phyloP scores from a whole-genome alignment of 371 early-diverging fungal genomes.

The Basidiobolus meristosporus region DNA sequence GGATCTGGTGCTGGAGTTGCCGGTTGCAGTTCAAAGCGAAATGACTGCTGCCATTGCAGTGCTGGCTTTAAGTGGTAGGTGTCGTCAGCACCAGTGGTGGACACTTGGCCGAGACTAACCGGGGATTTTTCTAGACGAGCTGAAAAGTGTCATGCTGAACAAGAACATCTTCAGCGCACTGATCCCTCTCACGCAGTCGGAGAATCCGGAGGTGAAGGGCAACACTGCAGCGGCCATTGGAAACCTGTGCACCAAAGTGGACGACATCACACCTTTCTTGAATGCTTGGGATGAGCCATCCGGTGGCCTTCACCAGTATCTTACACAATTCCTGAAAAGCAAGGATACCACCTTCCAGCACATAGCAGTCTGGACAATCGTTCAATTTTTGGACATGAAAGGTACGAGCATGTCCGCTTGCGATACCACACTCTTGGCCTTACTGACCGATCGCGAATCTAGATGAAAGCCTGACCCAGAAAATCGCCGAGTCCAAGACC shows the following conservation, averaged over 20 bases:
- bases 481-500: background rate
- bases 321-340: slow-evolving; percentile 45
- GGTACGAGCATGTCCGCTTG: too few relatives aligned
- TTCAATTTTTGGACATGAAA: slow-evolving; percentile 55
- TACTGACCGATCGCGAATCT: background rate
- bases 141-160: slow-evolving; percentile 45
- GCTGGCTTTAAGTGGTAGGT: slow-evolving; percentile 43
- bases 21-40: slow-evolving; percentile 50
- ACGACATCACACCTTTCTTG: slow-evolving; percentile 44
- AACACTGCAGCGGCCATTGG: slow-evolving; percentile 76
- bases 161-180: slow-evolving; percentile 43
- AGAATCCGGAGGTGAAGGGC: slow-evolving; percentile 56
- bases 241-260: slow-evolving; percentile 51
- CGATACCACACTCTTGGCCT: too few relatives aligned
- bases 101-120: too few relatives aligned
- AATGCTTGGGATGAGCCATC: slow-evolving; percentile 42
- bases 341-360: slow-evolving; percentile 59
- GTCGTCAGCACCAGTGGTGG: background rate
- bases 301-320: slow-evolving; percentile 49
- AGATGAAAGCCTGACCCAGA: background rate
- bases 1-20: slow-evolving; percentile 30
- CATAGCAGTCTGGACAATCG: slow-evolving; percentile 80
- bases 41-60: slow-evolving; percentile 82
- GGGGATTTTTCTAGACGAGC: slow-evolving; percentile 39
- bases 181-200: slow-evolving; percentile 41